Base-by-base conservation (phyloP, 768 basidiomycete genomes). In the Tremella fuciformis region DNA sequence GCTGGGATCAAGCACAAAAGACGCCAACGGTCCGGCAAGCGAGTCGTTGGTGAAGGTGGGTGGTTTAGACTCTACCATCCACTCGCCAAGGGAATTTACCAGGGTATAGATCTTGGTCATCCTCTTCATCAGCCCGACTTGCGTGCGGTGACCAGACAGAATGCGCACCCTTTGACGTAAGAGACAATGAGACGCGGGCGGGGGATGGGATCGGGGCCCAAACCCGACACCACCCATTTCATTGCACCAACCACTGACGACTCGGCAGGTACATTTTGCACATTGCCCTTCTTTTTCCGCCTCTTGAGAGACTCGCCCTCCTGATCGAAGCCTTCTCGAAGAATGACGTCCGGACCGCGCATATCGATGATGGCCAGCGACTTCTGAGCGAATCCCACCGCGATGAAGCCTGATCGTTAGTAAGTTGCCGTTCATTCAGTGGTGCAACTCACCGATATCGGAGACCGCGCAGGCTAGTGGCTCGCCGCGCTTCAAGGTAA, bases 261-360 rank as follows among this genome's bases (percentile, higher is more conserved):
- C 55, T 77, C 76, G 6, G 67, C 76, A 13, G 65, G 48, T 1
- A 77, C 68, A 62, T 77, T 84, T 82, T 44, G 72, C 6, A 70
- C 55, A 39, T 58, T 50, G n/a, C 73, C 77, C 51, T 79, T 79
- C 54, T 77, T 80, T 64, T 80, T 81, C 21, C 76, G 72, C 66
- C 79, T 79, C 61, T 76, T 76, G 63, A 77, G 70, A 53, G 64
- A 54, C 55, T 66, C 59, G 3, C 74, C 70, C 7, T 76, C 72
- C 44, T 73, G 69, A 25, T 70, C 55, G 72, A 79, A 49, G 71
- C 79, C 62, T 64, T 80, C 80, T 24, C 84, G 80, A 0, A 87
- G 77, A 11, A 91, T 81, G 11, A 91, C 78, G 13, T 81, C 81
- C 0, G 89, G 89, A 1, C 84, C 86, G 21, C 88, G 82, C 81